phyloP scores from a whole-genome alignment of 768 basidiomycete genomes.

The Serendipita sp. region DNA sequence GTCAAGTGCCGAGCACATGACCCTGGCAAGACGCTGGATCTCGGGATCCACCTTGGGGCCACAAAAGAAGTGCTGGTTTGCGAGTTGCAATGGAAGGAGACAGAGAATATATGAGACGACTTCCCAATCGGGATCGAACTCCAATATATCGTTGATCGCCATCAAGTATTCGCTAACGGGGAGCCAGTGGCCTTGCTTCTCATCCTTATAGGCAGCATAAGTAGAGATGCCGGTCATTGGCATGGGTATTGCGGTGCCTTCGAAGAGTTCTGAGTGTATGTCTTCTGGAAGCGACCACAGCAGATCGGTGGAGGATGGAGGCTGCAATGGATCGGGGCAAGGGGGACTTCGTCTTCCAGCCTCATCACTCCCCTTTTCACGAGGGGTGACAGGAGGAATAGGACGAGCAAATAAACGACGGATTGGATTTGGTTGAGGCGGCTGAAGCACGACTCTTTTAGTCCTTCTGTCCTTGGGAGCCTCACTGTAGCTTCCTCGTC shows the following conservation, averaged over 20 bases:
- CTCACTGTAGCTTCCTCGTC: too few species aligned
- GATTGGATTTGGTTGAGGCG: too few species aligned
- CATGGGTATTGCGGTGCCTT: not conserved
- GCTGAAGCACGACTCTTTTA: too few species aligned
- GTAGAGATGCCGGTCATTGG: constrained; percentile 21
- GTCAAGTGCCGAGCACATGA: constrained; percentile 53
- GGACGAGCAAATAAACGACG: too few species aligned
- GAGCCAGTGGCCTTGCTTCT: constrained; percentile 26
- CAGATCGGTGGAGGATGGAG: too few species aligned
- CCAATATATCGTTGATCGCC: constrained; percentile 47
- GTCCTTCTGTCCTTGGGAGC: too few species aligned
- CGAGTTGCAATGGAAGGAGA: constrained; percentile 76
- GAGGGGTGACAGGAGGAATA: constrained; percentile 11
- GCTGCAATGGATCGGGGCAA: too few species aligned
- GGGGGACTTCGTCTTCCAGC: too few species aligned
- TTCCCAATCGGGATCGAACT: constrained; percentile 78
- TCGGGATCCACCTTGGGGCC: constrained; percentile 58
- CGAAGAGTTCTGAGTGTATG: not conserved
- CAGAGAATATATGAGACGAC: constrained; percentile 81
- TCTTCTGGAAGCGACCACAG: not conserved
- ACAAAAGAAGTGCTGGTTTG: constrained; percentile 94
- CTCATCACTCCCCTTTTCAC: not conserved
- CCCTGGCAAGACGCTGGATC: constrained; percentile 43
- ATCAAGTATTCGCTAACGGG: constrained; percentile 62
- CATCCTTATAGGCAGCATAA: constrained; percentile 14